Conservation (phyloP, 176 grass and related monocot genomes). For the Carex scoparia region DNA sequence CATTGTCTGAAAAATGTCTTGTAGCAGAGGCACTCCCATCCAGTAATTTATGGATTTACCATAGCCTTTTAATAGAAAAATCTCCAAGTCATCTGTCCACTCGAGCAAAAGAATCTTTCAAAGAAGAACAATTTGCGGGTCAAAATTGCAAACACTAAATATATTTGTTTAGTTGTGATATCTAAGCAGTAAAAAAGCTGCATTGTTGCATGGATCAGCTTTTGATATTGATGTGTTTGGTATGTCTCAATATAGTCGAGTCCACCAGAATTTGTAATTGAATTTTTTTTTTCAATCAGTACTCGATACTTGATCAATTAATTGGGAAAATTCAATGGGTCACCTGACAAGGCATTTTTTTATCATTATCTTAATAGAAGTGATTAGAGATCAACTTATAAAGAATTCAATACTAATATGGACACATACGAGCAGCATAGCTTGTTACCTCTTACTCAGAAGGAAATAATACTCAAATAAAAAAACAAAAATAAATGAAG, state of each 20-base stretch:
- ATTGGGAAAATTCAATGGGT: background rate
- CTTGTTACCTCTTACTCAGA: background rate
- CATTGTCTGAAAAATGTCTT: constrained; percentile 83
- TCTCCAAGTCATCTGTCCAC: constrained; percentile 96
- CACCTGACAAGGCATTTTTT: background rate
- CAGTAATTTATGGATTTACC: constrained; percentile 90
- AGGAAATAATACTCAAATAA: constrained; percentile 2
- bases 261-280: background rate
- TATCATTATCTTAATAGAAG: background rate
- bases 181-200: background rate
- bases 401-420: background rate
- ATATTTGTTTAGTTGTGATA: background rate
- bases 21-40: constrained; percentile 80
- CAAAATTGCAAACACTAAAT: background rate
- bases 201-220: background rate
- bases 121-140: constrained; percentile 18
- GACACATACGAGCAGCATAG: background rate
- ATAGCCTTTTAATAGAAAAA: constrained; percentile 90
- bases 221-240: background rate
- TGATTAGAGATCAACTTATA: background rate
- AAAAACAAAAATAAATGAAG: background rate
- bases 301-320: background rate
- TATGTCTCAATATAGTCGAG: too few species aligned
- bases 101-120: constrained; percentile 71
- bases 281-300: background rate